phyloP scores from a whole-genome alignment of 2,329 filamentous ascomycete species.

The Apiospora hydei region DNA sequence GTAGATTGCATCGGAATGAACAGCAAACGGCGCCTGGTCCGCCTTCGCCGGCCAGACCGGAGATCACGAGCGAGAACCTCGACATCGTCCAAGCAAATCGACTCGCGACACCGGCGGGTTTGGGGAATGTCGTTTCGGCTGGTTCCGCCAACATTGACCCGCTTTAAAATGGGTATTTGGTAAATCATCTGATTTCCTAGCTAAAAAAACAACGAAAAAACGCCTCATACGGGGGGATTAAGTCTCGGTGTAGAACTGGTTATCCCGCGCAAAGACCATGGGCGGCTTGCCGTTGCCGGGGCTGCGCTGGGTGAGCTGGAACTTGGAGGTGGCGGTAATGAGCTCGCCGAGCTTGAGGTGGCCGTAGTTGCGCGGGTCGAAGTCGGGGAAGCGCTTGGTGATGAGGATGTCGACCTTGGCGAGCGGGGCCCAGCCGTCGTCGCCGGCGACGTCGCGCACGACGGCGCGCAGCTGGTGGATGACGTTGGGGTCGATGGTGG shows the following conservation, averaged over 20 bases:
- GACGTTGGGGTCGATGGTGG: background rate
- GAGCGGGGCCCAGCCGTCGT: conserved; percentile 21
- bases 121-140: too few relatives aligned
- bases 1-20: too few relatives aligned
- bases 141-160: too few relatives aligned
- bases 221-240: background rate
- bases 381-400: conserved; percentile 20
- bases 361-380: conserved; percentile 17
- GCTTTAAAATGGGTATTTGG: background rate
- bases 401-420: conserved; percentile 6
- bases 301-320: background rate
- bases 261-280: conserved; percentile 6
- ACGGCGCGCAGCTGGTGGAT: conserved; percentile 12
- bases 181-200: background rate
- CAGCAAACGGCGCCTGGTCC: too few relatives aligned
- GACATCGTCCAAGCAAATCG: too few relatives aligned
- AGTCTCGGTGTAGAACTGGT: background rate
- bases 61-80: too few relatives aligned
- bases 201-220: background rate
- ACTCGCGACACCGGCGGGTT: too few relatives aligned
- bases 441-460: background rate
- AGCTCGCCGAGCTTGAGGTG: conserved; percentile 22
- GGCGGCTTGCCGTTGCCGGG: background rate
- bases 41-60: too few relatives aligned
- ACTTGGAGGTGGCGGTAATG: conserved; percentile 16